phyloP scores from a whole-genome alignment of 169 alveolate species.

The Theileria parva region DNA sequence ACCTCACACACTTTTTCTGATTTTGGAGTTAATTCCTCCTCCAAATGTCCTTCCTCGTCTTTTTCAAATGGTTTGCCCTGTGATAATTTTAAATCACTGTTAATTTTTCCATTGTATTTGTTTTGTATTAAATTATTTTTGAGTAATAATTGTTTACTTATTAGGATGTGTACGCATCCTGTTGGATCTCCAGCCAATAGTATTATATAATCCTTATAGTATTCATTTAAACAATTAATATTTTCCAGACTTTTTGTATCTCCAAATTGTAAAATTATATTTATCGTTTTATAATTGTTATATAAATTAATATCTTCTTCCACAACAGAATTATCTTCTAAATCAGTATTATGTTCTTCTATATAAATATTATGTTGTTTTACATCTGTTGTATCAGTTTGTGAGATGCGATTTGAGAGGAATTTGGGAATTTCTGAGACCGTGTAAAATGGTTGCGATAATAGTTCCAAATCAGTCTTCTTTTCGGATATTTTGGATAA shows the following conservation, averaged over 20 bases:
- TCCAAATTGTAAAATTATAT: conserved; percentile 25
- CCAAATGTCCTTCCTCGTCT: neutral
- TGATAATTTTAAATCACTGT: neutral
- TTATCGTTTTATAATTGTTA: neutral
- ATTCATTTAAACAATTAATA: neutral
- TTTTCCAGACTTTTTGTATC: neutral
- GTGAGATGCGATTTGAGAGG: neutral
- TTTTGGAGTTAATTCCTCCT: neutral
- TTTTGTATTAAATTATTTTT: no score
- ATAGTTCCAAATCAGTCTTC: neutral
- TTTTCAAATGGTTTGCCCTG: no score
- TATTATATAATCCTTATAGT: neutral
- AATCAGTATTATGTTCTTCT: neutral
- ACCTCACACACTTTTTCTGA: neutral
- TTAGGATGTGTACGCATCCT: conserved; percentile 29
- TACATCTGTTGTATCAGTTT: neutral
- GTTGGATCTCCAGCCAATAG: conserved; percentile 64
- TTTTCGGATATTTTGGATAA: neutral
- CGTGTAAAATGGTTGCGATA: conserved; percentile 31
- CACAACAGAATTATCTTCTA: neutral
- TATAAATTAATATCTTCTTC: neutral
- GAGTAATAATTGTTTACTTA: neutral
- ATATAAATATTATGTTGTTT: neutral
- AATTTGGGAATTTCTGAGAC: conserved; percentile 48
- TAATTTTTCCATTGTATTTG: neutral